Evolutionary conservation across 257 asterid genomes (phyloP).

Genomic region (Jacaranda mimosifolia): DNA sequence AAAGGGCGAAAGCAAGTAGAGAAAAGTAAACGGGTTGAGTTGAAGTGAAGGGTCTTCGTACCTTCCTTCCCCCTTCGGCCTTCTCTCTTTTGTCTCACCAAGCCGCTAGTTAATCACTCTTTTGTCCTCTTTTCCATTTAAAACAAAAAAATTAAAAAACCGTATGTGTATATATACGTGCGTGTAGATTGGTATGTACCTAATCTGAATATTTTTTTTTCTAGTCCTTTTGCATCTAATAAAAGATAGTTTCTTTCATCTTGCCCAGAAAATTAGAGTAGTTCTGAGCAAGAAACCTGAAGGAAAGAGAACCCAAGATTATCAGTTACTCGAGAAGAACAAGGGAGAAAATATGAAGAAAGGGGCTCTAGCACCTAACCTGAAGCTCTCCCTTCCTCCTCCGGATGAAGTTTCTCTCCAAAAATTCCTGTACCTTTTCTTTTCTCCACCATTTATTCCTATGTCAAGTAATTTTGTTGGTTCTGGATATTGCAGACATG

Average conservation of each 20-base stretch:
- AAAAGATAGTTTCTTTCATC: slow-evolving; percentile 27
- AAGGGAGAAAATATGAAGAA: slow-evolving; percentile 60
- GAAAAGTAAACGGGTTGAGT: slow-evolving; percentile 9
- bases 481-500: background rate
- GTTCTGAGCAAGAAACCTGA: background rate
- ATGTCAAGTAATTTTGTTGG: background rate
- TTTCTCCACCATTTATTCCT: background rate
- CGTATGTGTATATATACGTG: background rate
- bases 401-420: slow-evolving; percentile 82
- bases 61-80: slow-evolving; percentile 11
- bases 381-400: slow-evolving; percentile 91
- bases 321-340: background rate
- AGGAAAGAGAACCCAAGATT: background rate
- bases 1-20: background rate
- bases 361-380: slow-evolving; percentile 79
- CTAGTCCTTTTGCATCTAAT: slow-evolving; percentile 35
- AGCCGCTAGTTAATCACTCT: background rate
- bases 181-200: slow-evolving; percentile 34
- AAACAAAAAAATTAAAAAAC: background rate
- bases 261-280: slow-evolving; percentile 1
- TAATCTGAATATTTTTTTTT: slow-evolving; percentile 30
- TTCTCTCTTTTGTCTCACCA: background rate
- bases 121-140: background rate
- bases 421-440: slow-evolving; percentile 75
- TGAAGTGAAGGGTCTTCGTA: slow-evolving; percentile 25